Evolutionary conservation across 768 basidiomycete genomes (phyloP).

Genomic region (Gloeophyllum trabeum): DNA sequence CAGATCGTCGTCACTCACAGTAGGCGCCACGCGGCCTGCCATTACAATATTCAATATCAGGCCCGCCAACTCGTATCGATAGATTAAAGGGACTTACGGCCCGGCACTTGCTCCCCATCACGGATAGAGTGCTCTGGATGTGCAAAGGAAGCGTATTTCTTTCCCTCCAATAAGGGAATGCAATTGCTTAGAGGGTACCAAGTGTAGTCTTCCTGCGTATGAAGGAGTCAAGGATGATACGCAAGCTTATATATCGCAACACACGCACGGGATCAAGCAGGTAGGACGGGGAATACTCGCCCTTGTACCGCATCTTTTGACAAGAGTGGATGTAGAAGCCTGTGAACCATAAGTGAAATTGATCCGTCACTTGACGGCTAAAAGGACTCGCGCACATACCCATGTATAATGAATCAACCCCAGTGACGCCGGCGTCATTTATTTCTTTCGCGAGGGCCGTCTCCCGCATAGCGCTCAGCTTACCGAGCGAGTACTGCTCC

Average conservation of each 20-base stretch:
- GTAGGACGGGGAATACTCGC: constrained; percentile 82
- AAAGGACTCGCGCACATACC: constrained; percentile 33
- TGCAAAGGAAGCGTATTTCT: constrained; percentile 63
- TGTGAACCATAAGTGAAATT: constrained; percentile 18
- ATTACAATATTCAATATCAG: too few relatives aligned
- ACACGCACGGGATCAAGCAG: constrained; percentile 70
- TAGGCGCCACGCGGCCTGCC: too few relatives aligned
- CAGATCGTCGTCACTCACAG: too few relatives aligned
- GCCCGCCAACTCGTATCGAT: too few relatives aligned
- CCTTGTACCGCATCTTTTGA: constrained; percentile 94
- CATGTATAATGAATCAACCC: constrained; percentile 73
- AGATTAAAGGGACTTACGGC: too few relatives aligned
- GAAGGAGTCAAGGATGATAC: neutral
- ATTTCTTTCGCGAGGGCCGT: constrained; percentile 67
- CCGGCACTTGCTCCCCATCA: too few relatives aligned
- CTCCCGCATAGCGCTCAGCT: constrained; percentile 86
- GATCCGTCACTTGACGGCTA: neutral
- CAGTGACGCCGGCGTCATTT: constrained; percentile 48
- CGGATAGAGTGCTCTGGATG: constrained; percentile 45
- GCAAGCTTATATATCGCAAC: neutral
- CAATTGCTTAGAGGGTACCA: constrained; percentile 67
- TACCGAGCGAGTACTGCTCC: constrained; percentile 66
- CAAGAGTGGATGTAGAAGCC: constrained; percentile 92
- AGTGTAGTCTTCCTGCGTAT: constrained; percentile 55
- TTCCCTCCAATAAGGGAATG: constrained; percentile 44